A percentile compares a stretch with the other conserved stretches of the same genome.
These are phyloP conservation scores for Geotrichum candidum DNA, from an alignment of 1,139 yeast species.

Conservation along the genomic window DNA sequence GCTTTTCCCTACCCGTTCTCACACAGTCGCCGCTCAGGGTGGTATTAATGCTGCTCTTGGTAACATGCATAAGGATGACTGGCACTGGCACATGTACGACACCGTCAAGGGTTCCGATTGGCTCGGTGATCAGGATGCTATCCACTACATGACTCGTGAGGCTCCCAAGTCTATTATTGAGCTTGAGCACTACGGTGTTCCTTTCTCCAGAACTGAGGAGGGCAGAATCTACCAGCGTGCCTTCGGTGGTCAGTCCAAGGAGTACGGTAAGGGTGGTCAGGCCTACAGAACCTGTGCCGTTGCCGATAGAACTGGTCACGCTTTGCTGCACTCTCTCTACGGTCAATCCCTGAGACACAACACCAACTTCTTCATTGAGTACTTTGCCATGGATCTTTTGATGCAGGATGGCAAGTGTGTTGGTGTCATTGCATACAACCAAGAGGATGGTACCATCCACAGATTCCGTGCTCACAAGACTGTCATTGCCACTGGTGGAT, in stretches of 20 bases:
- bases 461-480: slow-evolving; percentile 97
- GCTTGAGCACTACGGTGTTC: slow-evolving; percentile 96
- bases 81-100: slow-evolving; percentile 99
- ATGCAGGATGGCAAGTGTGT: slow-evolving; percentile 96
- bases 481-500: slow-evolving; percentile 97
- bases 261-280: slow-evolving; percentile 97
- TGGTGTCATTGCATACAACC: slow-evolving; percentile 95
- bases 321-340: slow-evolving; percentile 88
- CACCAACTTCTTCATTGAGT: slow-evolving; percentile 96
- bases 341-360: slow-evolving; percentile 96
- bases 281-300: slow-evolving; percentile 99
- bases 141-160: slow-evolving; percentile 97
- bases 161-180: slow-evolving; percentile 95
- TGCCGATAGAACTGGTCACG: slow-evolving; percentile 98
- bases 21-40: slow-evolving; percentile 99
- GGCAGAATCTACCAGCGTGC: slow-evolving; percentile 98
- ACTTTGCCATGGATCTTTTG: slow-evolving; percentile 88
- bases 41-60: slow-evolving; percentile 97
- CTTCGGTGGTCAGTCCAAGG: slow-evolving; percentile 95
- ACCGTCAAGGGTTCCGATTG: slow-evolving; percentile 99
- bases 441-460: slow-evolving; percentile 97
- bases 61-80: slow-evolving; percentile 95
- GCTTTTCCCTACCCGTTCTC: slow-evolving; percentile 96
- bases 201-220: slow-evolving; percentile 94
- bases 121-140: slow-evolving; percentile 99